Conservation (phyloP, 2,329 filamentous ascomycete species). For the Rutstroemia sp. region DNA sequence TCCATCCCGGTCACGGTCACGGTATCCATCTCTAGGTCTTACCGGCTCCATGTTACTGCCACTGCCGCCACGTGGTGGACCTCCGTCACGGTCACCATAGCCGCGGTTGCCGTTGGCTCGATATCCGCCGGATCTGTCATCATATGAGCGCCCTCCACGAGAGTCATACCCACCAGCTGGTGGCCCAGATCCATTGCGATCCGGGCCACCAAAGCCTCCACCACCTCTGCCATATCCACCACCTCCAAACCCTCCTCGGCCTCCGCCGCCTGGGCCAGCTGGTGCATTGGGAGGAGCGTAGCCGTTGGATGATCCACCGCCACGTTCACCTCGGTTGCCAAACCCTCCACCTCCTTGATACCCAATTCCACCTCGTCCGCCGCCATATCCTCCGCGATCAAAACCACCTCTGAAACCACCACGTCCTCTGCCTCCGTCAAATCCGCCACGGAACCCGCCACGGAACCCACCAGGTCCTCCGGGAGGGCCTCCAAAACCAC, state of each 20-base stretch:
- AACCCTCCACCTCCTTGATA: conserved; percentile 27
- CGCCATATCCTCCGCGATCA: conserved; percentile 25
- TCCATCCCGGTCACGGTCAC: conserved; percentile 42
- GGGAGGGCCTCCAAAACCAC: conserved; percentile 49
- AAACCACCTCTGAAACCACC: conserved; percentile 37
- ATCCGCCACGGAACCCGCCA: conserved; percentile 43
- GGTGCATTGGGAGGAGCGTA: conserved; percentile 53
- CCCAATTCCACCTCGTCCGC: conserved; percentile 29
- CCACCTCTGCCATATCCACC: conserved; percentile 20
- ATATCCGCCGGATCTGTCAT: conserved; percentile 47
- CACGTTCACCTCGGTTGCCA: conserved; percentile 23
- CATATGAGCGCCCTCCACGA: conserved; percentile 51
- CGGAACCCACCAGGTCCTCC: conserved; percentile 37
- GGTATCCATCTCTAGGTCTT: conserved; percentile 54
- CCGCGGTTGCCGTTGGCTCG: conserved; percentile 35
- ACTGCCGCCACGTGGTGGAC: conserved; percentile 25
- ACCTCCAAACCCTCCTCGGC: conserved; percentile 32
- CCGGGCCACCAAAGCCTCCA: conserved; percentile 27
- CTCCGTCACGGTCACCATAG: conserved; percentile 33
- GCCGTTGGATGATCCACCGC: conserved; percentile 35
- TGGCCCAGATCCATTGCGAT: conserved; percentile 28
- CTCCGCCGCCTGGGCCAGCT: conserved; percentile 48
- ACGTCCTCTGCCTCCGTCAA: conserved; percentile 38
- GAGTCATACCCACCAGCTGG: conserved; percentile 43
- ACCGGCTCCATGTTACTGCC: conserved; percentile 83